Evolutionary conservation across 768 basidiomycete genomes (phyloP), one percentile per base, ranked within the genome.

Genomic region (Lactarius psammicola): DNA sequence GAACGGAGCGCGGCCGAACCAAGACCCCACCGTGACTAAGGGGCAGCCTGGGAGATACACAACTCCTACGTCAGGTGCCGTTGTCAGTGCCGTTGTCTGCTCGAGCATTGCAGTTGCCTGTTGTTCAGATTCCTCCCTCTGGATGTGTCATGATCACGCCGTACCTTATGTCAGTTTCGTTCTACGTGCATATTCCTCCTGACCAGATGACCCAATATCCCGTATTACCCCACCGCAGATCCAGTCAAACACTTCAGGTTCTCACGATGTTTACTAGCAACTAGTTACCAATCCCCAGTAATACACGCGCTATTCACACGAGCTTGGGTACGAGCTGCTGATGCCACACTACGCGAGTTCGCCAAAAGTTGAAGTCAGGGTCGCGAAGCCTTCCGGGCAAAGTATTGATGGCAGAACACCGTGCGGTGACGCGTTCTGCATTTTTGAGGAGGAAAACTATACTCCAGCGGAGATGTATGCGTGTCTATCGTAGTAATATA

Each of bases 131-230:
- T n/a, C 4, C n/a, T n/a, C 49, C 23, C 17, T 8, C 31, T 8
- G 23, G 8, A 10, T 23, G 23, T 31, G 30, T 30, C 57, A n/a
- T n/a, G 20, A 3, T n/a, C 26, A 17, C 56, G 31, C 26, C 28
- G 3, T 6, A 59, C 28, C 15, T 36, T 28, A 20, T 31, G 23
- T 23, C 58, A n/a, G 20, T 17, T 20, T 30, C n/a, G 7, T 53
- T 33, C 38, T 44, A 28, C 33, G 30, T 28, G 42, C 58, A 57
- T 2, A 56, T 30, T 26, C 63, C 56, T 38, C 57, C 49, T n/a
- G 51, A 64, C 53, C 57, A 64, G 15, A 51, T 64, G 56, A 38
- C 36, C 4, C 33, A 33, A 34, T 53, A 51, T 53, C 46, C 56
- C 26, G 9, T 40, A 38, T 33, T 60, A 18, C 34, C 54, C 54